These are phyloP conservation scores for Millerozyma miso DNA, from an alignment of 805 yeast genomes.

Conservation along the genomic window DNA sequence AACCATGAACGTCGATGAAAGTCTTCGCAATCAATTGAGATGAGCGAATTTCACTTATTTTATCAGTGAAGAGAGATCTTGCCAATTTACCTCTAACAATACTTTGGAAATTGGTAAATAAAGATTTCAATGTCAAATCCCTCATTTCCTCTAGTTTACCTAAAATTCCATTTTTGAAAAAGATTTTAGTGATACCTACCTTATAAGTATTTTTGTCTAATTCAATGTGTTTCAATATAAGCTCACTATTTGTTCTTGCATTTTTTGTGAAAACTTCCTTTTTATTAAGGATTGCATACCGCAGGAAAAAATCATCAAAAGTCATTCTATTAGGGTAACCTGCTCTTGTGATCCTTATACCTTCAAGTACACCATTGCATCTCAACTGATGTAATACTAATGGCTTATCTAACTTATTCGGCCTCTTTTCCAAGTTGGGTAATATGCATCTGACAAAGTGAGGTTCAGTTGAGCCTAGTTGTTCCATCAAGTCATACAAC, in stretches of 20 bases:
- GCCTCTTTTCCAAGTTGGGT: constrained; percentile 75
- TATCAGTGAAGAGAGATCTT: constrained; percentile 44
- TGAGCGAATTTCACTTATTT: constrained; percentile 63
- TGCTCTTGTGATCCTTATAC: constrained; percentile 93
- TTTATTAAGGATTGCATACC: constrained; percentile 68
- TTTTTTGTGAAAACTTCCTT: constrained; percentile 42
- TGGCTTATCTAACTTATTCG: constrained; percentile 66
- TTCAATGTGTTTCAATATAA: constrained; percentile 58
- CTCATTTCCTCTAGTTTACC: constrained; percentile 76
- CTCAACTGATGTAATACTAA: constrained; percentile 85
- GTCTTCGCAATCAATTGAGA: constrained; percentile 64
- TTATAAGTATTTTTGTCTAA: constrained; percentile 59
- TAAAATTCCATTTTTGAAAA: constrained; percentile 72
- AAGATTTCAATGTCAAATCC: constrained; percentile 54
- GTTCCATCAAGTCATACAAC: constrained; percentile 63
- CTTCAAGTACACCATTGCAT: constrained; percentile 97
- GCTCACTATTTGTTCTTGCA: constrained; percentile 64
- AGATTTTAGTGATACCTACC: constrained; percentile 68
- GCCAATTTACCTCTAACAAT: constrained; percentile 58
- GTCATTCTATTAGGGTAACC: constrained; percentile 93
- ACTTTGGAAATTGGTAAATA: constrained; percentile 62
- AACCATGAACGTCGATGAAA: constrained; percentile 47
- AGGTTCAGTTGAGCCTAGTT: constrained; percentile 78
- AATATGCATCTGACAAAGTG: constrained; percentile 95
- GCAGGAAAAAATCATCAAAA: constrained; percentile 70